Evolutionary conservation across 2,329 filamentous ascomycete species (phyloP).

Genomic region (Penicillium occitanis): DNA sequence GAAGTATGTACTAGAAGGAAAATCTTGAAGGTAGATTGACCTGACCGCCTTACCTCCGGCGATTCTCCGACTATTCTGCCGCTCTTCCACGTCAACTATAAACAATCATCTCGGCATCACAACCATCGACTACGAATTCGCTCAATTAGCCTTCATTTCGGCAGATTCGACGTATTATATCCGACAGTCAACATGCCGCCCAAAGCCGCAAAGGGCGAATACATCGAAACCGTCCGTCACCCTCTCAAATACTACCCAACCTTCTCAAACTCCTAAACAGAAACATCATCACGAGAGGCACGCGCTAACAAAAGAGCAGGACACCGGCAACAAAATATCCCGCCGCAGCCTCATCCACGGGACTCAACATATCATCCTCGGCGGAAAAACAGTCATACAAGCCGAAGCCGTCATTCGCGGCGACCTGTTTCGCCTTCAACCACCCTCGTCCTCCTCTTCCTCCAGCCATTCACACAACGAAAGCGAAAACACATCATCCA

Average conservation of each 20-base stretch:
- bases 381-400: conserved; percentile 93
- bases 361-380: conserved; percentile 96
- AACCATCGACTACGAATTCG: background rate
- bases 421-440: conserved; percentile 68
- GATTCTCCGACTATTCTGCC: conserved; percentile 15
- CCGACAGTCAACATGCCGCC: conserved; percentile 61
- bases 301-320: conserved; percentile 53
- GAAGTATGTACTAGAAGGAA: too few species aligned
- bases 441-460: background rate
- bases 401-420: conserved; percentile 91
- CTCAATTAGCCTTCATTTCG: background rate
- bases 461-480: background rate
- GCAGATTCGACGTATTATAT: background rate
- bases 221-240: conserved; percentile 82
- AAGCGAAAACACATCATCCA: background rate
- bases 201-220: conserved; percentile 80
- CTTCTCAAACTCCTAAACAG: background rate
- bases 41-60: conserved; percentile 9
- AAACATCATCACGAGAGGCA: background rate
- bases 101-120: background rate
- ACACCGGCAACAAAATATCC: conserved; percentile 97
- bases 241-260: conserved; percentile 12
- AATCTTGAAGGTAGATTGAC: background rate
- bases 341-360: conserved; percentile 88
- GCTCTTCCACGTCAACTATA: background rate